Conservation (phyloP, 768 basidiomycete genomes). For the Lactarius psammicola region DNA sequence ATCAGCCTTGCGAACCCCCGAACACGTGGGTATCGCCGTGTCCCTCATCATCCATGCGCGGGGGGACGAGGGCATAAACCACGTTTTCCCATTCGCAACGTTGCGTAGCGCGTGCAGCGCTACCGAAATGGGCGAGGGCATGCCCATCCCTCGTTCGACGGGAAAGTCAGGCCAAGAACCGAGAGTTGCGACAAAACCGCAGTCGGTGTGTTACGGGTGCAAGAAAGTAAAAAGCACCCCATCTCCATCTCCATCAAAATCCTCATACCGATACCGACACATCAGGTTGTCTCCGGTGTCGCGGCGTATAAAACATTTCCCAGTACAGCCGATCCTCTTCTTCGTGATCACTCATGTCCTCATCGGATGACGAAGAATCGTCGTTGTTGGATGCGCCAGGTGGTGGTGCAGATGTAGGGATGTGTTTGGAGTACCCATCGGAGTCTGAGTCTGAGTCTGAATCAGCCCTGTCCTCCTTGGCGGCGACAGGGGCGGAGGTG, state of each 20-base stretch:
- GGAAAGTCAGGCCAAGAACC: neutral
- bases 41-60: neutral
- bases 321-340: constrained; percentile 3
- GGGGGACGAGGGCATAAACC: neutral
- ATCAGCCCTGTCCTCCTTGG: neutral
- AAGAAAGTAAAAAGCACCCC: neutral
- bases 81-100: neutral
- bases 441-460: neutral
- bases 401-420: neutral
- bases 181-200: neutral
- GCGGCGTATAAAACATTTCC: constrained; percentile 5
- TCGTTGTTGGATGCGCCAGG: neutral
- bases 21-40: neutral
- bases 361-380: neutral
- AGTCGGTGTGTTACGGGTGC: too few relatives aligned
- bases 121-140: neutral
- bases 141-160: neutral
- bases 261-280: neutral
- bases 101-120: neutral
- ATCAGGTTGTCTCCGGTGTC: neutral
- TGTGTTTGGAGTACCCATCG: constrained; percentile 2
- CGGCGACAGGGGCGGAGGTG: too few relatives aligned
- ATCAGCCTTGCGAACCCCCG: neutral
- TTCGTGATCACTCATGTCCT: constrained; percentile 10
- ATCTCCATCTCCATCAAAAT: too few relatives aligned